Evolutionary conservation across 345 rosid genomes (phyloP).

Genomic region (Turritis glabra): DNA sequence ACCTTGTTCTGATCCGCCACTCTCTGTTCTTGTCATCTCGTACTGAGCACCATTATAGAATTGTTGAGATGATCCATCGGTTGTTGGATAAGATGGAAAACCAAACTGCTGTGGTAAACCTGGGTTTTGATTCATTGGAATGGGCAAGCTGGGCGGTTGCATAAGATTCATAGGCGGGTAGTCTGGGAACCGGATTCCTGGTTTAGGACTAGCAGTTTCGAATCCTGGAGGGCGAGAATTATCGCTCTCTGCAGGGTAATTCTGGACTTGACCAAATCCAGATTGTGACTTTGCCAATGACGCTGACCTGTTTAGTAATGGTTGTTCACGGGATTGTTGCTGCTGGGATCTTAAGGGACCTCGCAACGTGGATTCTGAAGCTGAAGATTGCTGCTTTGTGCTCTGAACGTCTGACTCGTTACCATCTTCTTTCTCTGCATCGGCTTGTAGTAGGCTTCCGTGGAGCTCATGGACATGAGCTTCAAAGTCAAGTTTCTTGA

Average conservation of each 20-base stretch:
- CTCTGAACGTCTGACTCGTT: constrained; percentile 74
- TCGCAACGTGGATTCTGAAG: constrained; percentile 67
- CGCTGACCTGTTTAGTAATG: constrained; percentile 49
- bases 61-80: constrained; percentile 65
- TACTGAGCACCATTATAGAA: constrained; percentile 55
- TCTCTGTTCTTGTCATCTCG: constrained; percentile 59
- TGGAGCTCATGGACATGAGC: constrained; percentile 73
- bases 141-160: constrained; percentile 61
- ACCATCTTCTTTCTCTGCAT: constrained; percentile 67
- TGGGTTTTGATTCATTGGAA: constrained; percentile 66
- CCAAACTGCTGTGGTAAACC: constrained; percentile 59
- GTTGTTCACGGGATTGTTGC: constrained; percentile 60
- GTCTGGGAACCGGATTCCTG: constrained; percentile 58
- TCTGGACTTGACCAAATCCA: constrained; percentile 57
- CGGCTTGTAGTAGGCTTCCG: constrained; percentile 62
- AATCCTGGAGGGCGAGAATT: constrained; percentile 61
- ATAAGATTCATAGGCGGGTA: constrained; percentile 64
- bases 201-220: constrained; percentile 59
- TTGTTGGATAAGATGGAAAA: constrained; percentile 55
- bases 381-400: constrained; percentile 61
- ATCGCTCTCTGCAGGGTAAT: constrained; percentile 51
- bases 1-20: constrained; percentile 65
- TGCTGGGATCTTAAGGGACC: constrained; percentile 65
- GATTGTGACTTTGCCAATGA: constrained; percentile 53
- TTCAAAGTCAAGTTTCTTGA: constrained; percentile 79